Base-by-base conservation (phyloP, 2,329 filamentous ascomycete genomes). In the Exophiala mesophila region DNA sequence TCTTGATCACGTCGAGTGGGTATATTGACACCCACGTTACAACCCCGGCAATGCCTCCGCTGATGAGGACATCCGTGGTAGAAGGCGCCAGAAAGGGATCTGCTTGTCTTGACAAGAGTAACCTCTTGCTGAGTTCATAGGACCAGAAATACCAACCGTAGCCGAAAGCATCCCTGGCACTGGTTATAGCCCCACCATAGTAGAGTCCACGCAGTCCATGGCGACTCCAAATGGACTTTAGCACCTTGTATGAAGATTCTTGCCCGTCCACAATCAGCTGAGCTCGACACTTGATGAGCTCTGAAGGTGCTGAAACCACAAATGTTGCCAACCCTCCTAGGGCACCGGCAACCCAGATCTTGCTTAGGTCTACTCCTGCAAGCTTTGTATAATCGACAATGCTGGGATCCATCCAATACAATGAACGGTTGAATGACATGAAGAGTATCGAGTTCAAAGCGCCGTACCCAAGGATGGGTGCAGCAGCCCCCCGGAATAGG, bases 71-170 rank as follows among this genome's bases (percentile, higher is more conserved):
- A 54, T 81, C 83, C 24, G 76, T 65, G 15, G 74, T 63, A 9
- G 64, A 67, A 42, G 74, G 69, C 35, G 67, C 51, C 13, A 30
- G 15, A 18, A 51, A 53, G 4, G 51, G 52, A 41, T 55, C 50
- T 16, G 52, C 32, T 12, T 60, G 55, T 4, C 62, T 53, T 24
- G 65, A 66, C 13, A 68, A 68, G 63, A 80, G 70, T 40, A 71
- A 68, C 24, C 77, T 73, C 50, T 83, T 87, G 51, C 74, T 78
- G 45, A 89, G 68, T 63, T 94, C 85, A 59, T 96, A 97, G 1
- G 84, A 83, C 85, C 85, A 94, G 63, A 97, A 97, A 76, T 96
- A 97, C 63, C 96, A 96, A 0, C 89, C 90, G 65, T 96, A 97
- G n/a, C 90, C 90, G 41, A 96, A 77, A 44, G 83, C 83, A 64